These are phyloP conservation scores for Trichoderma erinaceum DNA, from an alignment of 495 filamentous ascomycete species.

Conservation along the genomic window DNA sequence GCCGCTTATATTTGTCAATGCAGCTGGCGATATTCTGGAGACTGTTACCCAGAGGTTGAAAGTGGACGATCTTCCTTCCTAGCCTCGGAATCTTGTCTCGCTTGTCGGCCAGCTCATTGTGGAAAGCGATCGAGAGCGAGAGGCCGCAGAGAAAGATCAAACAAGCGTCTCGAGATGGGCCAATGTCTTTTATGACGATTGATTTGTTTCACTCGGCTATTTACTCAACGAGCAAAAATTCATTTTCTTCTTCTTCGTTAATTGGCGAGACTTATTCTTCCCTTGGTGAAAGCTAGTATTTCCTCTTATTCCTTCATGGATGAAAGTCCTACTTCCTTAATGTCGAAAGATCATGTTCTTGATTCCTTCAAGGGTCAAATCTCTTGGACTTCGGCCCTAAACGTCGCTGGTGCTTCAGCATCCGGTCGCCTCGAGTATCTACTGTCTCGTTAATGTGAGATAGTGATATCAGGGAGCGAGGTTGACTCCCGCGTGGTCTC, in stretches of 20 bases:
- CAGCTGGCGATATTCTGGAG: not conserved
- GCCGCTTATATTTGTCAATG: not conserved
- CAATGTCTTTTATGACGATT: not conserved
- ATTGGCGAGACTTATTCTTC: not conserved
- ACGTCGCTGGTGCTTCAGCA: not conserved
- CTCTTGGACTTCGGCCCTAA: constrained; percentile 2
- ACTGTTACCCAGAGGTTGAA: not conserved
- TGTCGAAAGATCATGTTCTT: not conserved
- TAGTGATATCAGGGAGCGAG: too few species aligned
- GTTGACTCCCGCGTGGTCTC: too few species aligned
- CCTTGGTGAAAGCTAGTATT: not conserved
- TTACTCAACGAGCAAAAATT: not conserved
- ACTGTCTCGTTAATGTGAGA: too few species aligned
- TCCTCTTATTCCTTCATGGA: not conserved
- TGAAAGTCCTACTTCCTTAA: not conserved
- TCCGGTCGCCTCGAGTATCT: too few species aligned
- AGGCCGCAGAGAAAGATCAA: not conserved
- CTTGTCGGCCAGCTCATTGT: not conserved
- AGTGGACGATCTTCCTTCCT: not conserved
- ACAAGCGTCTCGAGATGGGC: not conserved
- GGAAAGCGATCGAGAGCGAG: not conserved
- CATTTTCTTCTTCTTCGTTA: not conserved
- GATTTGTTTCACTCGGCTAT: not conserved
- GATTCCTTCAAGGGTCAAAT: not conserved
- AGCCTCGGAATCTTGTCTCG: not conserved